Base-by-base conservation (phyloP, 2,329 filamentous ascomycete genomes). In the Corynespora cassiicola region DNA sequence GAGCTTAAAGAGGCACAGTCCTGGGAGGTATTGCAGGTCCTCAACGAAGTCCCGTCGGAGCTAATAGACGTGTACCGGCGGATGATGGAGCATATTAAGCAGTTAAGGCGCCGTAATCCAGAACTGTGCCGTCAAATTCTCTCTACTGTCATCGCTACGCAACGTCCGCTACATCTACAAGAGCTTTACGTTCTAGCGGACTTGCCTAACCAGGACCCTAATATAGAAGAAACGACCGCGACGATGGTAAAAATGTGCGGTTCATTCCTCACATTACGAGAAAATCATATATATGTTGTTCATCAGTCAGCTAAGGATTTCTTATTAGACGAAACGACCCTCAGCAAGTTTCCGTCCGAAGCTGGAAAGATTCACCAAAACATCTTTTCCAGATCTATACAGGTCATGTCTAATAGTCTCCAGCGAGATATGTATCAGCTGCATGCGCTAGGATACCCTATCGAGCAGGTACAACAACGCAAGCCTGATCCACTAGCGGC, bases 281-380 rank as follows among this genome's bases (percentile, higher is more conserved):
- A 67, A 1, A 36, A 25, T 1, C 42, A 19, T 1, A 24, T 75
- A 6, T 65, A 56, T 27, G 63, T 72, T 37, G 56, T 74, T 1
- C 70, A 75, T 39, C 65, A 71, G 36, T 74, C 71, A 1, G 73
- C 69, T 0, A 71, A 72, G 41, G 71, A 75, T 8, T 71, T 58
- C 43, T 35, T 76, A 1, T 15, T 41, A 6, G 20, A 50, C 11
- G 33, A 53, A 6, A 49, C 43, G 27, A 33, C 32, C 3, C 8
- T 39, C 7, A 21, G 43, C 7, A 50, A 73, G 4, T 66, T 70
- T 22, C 56, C 63, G 4, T 34, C 10, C 11, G 61, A 53, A 2
- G 20, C 34, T 4, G 20, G 30, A 12, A 19, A 54, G 3, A 36
- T 51, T 11, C 68, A 75, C 36, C 21, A 55, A 10, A 3, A 2